Base-by-base conservation (phyloP, 2,329 filamentous ascomycete species). In the Exserohilum turcica region DNA sequence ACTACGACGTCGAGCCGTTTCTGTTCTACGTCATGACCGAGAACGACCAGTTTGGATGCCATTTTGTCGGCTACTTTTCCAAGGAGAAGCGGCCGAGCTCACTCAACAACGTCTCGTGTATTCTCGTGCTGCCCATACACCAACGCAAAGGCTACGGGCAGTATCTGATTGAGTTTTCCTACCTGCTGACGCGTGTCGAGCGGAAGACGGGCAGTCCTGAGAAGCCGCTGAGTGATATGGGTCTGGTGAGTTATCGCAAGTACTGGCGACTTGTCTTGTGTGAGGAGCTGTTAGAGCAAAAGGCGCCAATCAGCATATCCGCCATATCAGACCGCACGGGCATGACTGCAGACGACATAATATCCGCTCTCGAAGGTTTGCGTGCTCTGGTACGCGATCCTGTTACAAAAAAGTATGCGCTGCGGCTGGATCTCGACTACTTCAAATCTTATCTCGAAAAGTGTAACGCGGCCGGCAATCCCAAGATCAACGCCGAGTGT, bases 11-110 rank as follows among this genome's bases (percentile, higher is more conserved):
- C 2, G 93, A 97, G 63, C 94, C 93, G 0, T 97, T 97, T 73
- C 77, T 97, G 6, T 97, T 97, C 78, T 97, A 97, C 73, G 92
- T 97, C 65, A 90, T 97, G 78, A 96, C 92, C 61, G 94, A 96
- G 66, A 93, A 92, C 64, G 90, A 97, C 68, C 89, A 94, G 50
- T 84, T 88, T 15, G 93, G 93, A 15, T 97, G 94, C 70, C 94
- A 97, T 72, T 94, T 99, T 63, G 93, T 97, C 21, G 94, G 94
- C n/a, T 99, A 99, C 72, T 99, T 99, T 68, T 97, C 94, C 44
- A 99, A 99, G 74, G 94, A 99, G 77, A 99, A 99, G 77, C 84
- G 95, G 37, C 89, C 91, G 2, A 93, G 91, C 74, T 96, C 92
- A 56, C 88, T 92, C 65, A 97, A 99, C 75, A 99, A 99, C 61